These are phyloP conservation scores for Penicillium sp. DNA, from an alignment of 2,329 filamentous ascomycete species.

Conservation along the genomic window DNA sequence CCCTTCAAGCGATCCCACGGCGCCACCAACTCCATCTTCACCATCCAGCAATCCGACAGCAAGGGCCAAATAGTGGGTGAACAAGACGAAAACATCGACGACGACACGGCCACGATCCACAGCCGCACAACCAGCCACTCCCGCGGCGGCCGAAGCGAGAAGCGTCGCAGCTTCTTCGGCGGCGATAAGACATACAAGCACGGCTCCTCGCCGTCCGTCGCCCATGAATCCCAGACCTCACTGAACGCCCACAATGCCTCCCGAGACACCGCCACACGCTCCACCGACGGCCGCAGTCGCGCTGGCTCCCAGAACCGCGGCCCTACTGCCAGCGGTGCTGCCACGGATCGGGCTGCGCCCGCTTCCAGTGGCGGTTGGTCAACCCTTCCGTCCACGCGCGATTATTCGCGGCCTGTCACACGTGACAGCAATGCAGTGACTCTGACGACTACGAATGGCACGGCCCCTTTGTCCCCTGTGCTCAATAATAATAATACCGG, in stretches of 20 bases:
- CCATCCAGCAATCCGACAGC: conserved; percentile 31
- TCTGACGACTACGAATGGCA: conserved; percentile 11
- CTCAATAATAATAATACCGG: conserved; percentile 33
- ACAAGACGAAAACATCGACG: conserved; percentile 28
- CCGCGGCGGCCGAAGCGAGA: conserved; percentile 36
- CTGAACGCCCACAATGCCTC: conserved; percentile 31
- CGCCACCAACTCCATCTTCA: conserved; percentile 38
- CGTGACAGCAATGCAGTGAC: conserved; percentile 28
- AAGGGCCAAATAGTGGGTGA: conserved; percentile 25
- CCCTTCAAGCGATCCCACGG: conserved; percentile 45
- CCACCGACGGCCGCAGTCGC: conserved; percentile 33
- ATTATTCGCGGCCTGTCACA: conserved; percentile 37
- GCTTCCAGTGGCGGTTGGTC: conserved; percentile 36
- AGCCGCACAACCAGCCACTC: conserved; percentile 40
- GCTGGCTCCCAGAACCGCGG: conserved; percentile 31
- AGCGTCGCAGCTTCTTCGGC: conserved; percentile 44
- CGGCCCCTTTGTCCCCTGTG: conserved; percentile 32
- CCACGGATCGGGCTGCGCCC: conserved; percentile 18
- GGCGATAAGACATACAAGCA: conserved; percentile 36
- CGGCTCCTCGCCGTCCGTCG: conserved; percentile 33
- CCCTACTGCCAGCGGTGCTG: conserved; percentile 19
- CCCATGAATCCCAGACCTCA: conserved; percentile 25
- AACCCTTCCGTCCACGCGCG: conserved; percentile 35
- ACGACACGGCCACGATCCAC: conserved; percentile 39
- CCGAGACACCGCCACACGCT: conserved; percentile 28